Percentiles rank a stretch among this genome's conserved stretches.
Evolutionary conservation across 352 stramenopile genomes (phyloP).

Genomic region (Plasmopara halstedii): DNA sequence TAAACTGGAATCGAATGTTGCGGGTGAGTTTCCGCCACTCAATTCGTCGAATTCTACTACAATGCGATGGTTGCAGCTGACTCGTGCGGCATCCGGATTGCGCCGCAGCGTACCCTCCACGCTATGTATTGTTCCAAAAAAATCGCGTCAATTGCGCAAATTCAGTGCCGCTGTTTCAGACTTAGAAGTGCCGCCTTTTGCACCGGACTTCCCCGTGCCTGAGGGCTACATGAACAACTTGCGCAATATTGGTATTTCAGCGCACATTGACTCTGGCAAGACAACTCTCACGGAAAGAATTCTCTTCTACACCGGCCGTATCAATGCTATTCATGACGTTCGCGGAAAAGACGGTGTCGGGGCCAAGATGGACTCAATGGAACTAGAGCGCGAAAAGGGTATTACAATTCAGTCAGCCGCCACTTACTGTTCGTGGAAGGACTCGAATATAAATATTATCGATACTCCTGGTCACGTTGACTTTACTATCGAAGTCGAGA

Average conservation of each 20-base stretch:
- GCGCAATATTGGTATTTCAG: slow-evolving; percentile 94
- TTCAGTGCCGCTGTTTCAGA: slow-evolving; percentile 23
- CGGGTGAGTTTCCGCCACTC: slow-evolving; percentile 17
- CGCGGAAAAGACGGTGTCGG: slow-evolving; percentile 96
- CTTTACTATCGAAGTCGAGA: slow-evolving; percentile 99
- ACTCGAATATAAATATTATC: slow-evolving; percentile 99
- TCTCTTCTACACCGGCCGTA: slow-evolving; percentile 98
- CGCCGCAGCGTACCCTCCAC: slow-evolving; percentile 14
- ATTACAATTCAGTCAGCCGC: slow-evolving; percentile 99
- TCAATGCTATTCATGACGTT: slow-evolving; percentile 95
- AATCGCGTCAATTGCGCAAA: slow-evolving; percentile 18
- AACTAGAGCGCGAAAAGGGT: slow-evolving; percentile 98
- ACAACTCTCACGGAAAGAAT: slow-evolving; percentile 99
- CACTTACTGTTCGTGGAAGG: slow-evolving; percentile 94
- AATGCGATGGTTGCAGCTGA: slow-evolving; percentile 59
- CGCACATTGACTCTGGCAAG: slow-evolving; percentile 98
- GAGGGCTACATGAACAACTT: slow-evolving; percentile 78
- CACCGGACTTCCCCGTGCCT: slow-evolving; percentile 31
- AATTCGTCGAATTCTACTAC: not conserved
- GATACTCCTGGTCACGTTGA: slow-evolving; percentile 99
- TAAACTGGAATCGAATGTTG: not conserved
- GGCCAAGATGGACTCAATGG: slow-evolving; percentile 99
- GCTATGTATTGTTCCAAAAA: slow-evolving; percentile 16
- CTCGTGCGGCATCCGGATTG: slow-evolving; percentile 26
- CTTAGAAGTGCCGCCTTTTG: slow-evolving; percentile 33